A percentile compares a stretch with the other conserved stretches of the same genome.
These are phyloP conservation scores for Diplotaxis tenuifolia DNA, from an alignment of 345 rosid genomes.

Conservation along the genomic window DNA sequence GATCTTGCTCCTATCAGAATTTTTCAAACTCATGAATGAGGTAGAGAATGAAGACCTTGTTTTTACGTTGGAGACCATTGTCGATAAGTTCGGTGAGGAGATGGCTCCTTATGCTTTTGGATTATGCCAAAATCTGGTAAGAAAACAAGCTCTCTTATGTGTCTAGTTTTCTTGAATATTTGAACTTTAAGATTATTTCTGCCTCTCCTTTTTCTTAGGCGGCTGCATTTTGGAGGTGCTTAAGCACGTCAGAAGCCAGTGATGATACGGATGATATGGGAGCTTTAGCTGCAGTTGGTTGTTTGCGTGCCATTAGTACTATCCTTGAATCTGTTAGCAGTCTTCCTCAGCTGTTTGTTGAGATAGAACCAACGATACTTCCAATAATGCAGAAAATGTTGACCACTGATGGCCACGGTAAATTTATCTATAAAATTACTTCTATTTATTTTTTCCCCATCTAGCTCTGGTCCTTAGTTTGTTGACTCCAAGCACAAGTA, in stretches of 20 bases:
- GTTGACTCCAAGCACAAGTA: neutral
- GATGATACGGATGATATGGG: neutral
- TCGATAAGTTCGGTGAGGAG: neutral
- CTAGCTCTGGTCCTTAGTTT: neutral
- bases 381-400: neutral
- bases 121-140: neutral
- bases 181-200: neutral
- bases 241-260: neutral
- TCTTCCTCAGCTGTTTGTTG: neutral
- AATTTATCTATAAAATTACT: neutral
- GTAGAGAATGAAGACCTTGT: neutral
- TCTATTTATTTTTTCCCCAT: neutral
- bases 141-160: neutral
- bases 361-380: neutral
- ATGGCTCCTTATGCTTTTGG: neutral
- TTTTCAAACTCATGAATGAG: conserved; percentile 92
- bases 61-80: neutral
- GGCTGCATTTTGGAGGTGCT: neutral
- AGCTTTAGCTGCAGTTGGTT: neutral
- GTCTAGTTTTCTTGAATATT: neutral
- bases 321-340: neutral
- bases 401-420: neutral
- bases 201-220: neutral
- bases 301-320: neutral
- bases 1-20: conserved; percentile 47